Evolutionary conservation across 331 rosid species (phyloP), one percentile per base, ranked within the genome.

Genomic region (Pyracantha coccinea): DNA sequence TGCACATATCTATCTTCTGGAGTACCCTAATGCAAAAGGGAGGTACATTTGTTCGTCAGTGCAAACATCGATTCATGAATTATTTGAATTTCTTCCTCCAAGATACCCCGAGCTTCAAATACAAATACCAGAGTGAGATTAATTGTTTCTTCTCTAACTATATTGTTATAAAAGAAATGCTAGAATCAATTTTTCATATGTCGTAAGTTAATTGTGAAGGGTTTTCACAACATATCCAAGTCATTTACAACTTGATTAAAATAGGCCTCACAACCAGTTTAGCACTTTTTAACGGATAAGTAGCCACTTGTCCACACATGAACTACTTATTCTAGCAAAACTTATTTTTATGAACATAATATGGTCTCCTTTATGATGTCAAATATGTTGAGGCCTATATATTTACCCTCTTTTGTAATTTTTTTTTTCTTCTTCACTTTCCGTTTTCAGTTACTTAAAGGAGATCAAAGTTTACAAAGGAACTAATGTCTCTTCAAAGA

Each of bases 1-100:
- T 79, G 88, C 89, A 38, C 92, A 79, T 27, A 83, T 88, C 66
- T 86, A 79, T 54, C 64, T 88, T 1, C 80, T 90, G 67, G 88
- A 86, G 35, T 73, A 83, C 74, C 75, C 87, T 17, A 84, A 80
- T 81, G 85, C 85, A 21, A 84, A 81, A 68, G 92, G 92, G 28
- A 84, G 91, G 66, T 83, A 58, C 63, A 83, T 71, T 29, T 83
- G 86, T 24, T 78, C 80, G 19, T 78, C 83, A 4, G 52, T 59
- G 3, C 65, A 66, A 35, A 70, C 68, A 24, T 65, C 83, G 9
- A 6, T 75, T 2, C 54, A 66, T 65, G 72, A 73, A 72, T 25
- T 78, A 45, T 66, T 41, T 38, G 66, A 75, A 21, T 66, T 66
- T 31, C 78, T 83, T 10, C 71, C 69, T 3, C 31, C 75, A 60